Evolutionary conservation across 352 stramenopile species (phyloP), one percentile per base, ranked within the genome.

Genomic region (Pythium diclinum): DNA sequence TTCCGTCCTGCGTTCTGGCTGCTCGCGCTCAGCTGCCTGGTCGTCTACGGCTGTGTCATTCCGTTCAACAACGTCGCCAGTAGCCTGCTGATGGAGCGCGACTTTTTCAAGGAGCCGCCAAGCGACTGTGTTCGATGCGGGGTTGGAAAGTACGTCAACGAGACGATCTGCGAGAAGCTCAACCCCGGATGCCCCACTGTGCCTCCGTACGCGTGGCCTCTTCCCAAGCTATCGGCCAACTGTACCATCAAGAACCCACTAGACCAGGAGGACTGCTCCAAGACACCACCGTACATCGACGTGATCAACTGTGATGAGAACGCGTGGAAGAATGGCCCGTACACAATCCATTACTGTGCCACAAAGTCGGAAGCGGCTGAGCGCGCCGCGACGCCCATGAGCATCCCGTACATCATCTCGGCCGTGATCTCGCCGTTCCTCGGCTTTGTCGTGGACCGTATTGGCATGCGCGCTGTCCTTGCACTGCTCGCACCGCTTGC

Each of bases 31-130:
- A 93, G 80, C 55, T 98, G 91, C 63, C 72, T 98, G 49, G 85
- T 97, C 2, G 83, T 97, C 13, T 98, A 98, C 57, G 93, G 90
- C 34, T 96, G 88, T 59, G 89, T 98, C 10, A 87, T 98, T 19
- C 93, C 94, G 25, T 98, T 98, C 65, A 98, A 98, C 69, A 97
- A 92, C 68, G 88, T 98, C 36, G 91, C 92, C 2, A 94, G 82
- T 63, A 95, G 87, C 58, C 77, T 98, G 38, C 69, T 98, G 11
- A 93, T 97, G 74, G 91, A 98, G 52, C 77, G 91, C 23, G 88
- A 97, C 61, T 97, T 91, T 48, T 92, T 90, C 71, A 88, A 89
- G 48, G 69, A 81, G 25, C 85, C 83, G 0, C 78, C 85, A 6
- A 19, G 52, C 14, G 48, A 56, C 30, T 94, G 85, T 32, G 59